Base-by-base conservation (phyloP, 805 yeast genomes). In the Yarrowia porcina region DNA sequence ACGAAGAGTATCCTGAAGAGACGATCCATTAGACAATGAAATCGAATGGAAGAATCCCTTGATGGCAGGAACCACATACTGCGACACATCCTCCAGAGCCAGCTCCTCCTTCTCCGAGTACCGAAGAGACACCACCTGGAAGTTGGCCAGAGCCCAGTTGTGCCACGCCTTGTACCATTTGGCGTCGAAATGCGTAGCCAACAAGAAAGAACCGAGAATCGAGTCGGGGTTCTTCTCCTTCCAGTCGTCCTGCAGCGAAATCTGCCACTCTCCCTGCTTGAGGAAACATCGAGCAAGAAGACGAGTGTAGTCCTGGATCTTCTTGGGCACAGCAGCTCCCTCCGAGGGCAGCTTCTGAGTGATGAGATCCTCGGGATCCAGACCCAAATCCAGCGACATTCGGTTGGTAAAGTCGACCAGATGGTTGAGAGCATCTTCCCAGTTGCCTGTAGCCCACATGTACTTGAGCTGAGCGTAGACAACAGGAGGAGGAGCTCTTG, bases 101-200 rank as follows among this genome's bases (percentile, higher is more conserved):
- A 42, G 20, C 17, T 65, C 66, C n/a, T 62, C 66, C 67, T 68
- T 71, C 63, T 69, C 71, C 27, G 80, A 76, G 27, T 87, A 79
- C 17, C 61, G 35, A 20, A 56, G 28, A 0, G 97, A 88, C 20
- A 93, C 88, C 0, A 93, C 98, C 72, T 94, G 97, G 72, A 92
- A 94, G 74, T 96, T 94, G 0, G 98, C 97, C 71, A 96, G 79
- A 0, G 99, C 99, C 99, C 99, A 94, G 71, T 91, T 93, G 73
- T 94, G 99, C 99, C 99, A 96, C 17, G 98, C 99, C 71, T 96
- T 94, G 71, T 94, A 94, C 97, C 99, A 94, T 23, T 83, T 82
- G 35, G 83, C 80, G 72, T 94, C 97, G 74, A 94, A 93, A 72
- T 92, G 97, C 0, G 99, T 93, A 0, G 99, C 98, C 66, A 94